Evolutionary conservation across 345 rosid species (phyloP).

Genomic region (Rhodamnia argentea): DNA sequence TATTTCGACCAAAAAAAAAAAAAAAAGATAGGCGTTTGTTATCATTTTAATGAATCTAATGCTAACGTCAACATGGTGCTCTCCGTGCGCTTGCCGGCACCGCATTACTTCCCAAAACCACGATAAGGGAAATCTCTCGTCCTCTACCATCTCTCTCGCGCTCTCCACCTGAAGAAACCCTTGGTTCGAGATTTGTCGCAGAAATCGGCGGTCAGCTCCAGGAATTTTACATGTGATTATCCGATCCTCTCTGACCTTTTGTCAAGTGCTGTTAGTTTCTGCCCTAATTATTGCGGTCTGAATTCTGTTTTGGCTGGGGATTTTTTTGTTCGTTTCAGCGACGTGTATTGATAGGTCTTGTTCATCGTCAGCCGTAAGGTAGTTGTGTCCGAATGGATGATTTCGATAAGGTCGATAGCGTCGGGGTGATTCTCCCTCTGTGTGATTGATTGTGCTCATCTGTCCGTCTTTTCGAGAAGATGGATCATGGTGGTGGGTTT

Average conservation of each 20-base stretch:
- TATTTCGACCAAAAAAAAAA: no score
- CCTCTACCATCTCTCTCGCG: background rate
- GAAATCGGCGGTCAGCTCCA: background rate
- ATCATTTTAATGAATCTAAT: background rate
- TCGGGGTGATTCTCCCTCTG: background rate
- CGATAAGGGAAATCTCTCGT: background rate
- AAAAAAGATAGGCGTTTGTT: background rate
- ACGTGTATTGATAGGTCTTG: background rate
- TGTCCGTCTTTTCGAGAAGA: background rate
- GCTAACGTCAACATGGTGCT: background rate
- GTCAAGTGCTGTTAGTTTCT: background rate
- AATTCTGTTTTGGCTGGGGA: background rate
- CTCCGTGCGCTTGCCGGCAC: background rate
- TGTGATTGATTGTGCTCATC: background rate
- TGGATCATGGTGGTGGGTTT: background rate
- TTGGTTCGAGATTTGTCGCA: background rate
- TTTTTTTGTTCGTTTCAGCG: background rate
- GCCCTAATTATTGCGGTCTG: background rate
- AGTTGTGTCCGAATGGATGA: background rate
- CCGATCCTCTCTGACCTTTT: background rate
- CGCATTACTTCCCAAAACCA: background rate
- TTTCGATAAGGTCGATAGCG: background rate
- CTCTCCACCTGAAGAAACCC: background rate
- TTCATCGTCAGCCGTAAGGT: background rate
- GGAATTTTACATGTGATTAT: background rate